These are phyloP conservation scores for Leucocoprinus sp. DNA, from an alignment of 768 basidiomycete species.

Conservation along the genomic window DNA sequence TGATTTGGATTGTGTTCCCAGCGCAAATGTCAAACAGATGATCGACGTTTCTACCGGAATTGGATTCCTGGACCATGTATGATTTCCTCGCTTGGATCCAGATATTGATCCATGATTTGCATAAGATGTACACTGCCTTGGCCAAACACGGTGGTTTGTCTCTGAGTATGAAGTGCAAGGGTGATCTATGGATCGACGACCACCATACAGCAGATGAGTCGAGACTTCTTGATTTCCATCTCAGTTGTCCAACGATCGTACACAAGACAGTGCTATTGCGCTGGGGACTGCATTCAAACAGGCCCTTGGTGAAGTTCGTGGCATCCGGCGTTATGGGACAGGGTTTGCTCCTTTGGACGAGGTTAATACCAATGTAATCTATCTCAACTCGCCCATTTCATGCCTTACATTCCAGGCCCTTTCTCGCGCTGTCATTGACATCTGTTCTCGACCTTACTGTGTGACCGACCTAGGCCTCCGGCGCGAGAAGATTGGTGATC, in stretches of 20 bases:
- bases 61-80: slow-evolving; percentile 96
- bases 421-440: slow-evolving; percentile 94
- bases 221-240: not conserved
- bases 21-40: slow-evolving; percentile 49
- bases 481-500: slow-evolving; percentile 88
- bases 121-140: slow-evolving; percentile 93
- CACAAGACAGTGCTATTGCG: slow-evolving; percentile 85
- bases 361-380: slow-evolving; percentile 34
- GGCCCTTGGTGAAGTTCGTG: slow-evolving; percentile 89
- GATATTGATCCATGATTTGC: not conserved
- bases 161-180: slow-evolving; percentile 82
- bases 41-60: slow-evolving; percentile 92
- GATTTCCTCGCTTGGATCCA: slow-evolving; percentile 15
- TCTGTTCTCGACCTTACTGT: slow-evolving; percentile 95
- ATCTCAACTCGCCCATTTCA: too few relatives aligned
- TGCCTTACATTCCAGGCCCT: slow-evolving; percentile 56
- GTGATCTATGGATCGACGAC: slow-evolving; percentile 97
- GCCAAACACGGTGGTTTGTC: slow-evolving; percentile 97
- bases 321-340: slow-evolving; percentile 91
- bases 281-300: slow-evolving; percentile 88
- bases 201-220: slow-evolving; percentile 97
- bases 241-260: slow-evolving; percentile 14
- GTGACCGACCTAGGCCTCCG: slow-evolving; percentile 83
- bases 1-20: slow-evolving; percentile 72
- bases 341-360: slow-evolving; percentile 97